Conservation (phyloP, 75 land plant species). For the Cryptomeria japonica region DNA sequence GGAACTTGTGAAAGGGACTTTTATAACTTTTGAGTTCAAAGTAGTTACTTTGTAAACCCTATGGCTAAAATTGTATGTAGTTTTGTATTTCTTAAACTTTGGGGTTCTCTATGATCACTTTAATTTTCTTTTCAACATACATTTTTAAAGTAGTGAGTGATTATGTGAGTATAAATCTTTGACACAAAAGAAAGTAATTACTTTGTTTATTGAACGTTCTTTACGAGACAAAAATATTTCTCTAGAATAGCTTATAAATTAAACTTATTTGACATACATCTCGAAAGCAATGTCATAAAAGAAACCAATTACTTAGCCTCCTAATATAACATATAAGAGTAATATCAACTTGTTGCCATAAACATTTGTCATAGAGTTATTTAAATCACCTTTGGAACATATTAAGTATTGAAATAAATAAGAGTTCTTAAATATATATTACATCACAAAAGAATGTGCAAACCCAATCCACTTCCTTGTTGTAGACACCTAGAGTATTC, state of each 20-base stretch:
- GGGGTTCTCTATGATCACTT: too few relatives aligned
- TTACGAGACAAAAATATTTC: not conserved
- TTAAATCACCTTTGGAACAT: not conserved
- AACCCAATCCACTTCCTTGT: not conserved
- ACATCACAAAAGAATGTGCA: not conserved
- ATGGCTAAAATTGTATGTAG: too few relatives aligned
- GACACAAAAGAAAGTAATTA: not conserved
- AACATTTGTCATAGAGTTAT: not conserved
- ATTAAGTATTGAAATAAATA: not conserved
- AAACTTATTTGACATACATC: not conserved
- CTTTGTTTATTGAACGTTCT: not conserved
- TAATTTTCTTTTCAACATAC: too few relatives aligned
- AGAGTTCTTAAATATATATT: not conserved
- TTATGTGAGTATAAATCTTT: not conserved
- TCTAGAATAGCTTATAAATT: too few relatives aligned
- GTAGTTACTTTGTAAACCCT: too few relatives aligned
- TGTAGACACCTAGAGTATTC: too few relatives aligned
- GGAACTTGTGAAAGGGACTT: too few relatives aligned
- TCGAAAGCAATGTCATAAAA: not conserved
- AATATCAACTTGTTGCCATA: not conserved
- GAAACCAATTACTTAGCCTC: not conserved
- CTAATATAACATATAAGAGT: not conserved
- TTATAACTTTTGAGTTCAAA: too few relatives aligned
- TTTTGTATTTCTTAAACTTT: too few relatives aligned
- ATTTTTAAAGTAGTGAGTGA: not conserved